These are phyloP conservation scores for Hibiscus mutabilis DNA, from an alignment of 345 rosid species.

Conservation along the genomic window DNA sequence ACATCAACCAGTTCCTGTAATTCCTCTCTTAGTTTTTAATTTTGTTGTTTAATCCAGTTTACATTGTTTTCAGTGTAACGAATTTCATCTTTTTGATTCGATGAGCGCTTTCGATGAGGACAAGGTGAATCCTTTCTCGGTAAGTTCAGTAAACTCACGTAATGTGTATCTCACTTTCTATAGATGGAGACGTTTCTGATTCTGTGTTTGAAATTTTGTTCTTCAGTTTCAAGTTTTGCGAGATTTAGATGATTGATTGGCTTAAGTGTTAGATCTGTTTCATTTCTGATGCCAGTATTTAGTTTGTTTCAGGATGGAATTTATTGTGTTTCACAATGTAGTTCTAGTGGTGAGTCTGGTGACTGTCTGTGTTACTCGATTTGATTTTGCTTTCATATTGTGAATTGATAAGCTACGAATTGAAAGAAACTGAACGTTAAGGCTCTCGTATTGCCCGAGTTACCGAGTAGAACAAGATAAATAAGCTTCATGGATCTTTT, in stretches of 20 bases:
- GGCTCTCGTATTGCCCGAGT: too few species aligned
- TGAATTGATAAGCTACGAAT: not conserved
- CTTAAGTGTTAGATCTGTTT: conserved; percentile 15
- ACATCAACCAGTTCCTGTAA: not conserved
- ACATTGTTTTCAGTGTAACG: not conserved
- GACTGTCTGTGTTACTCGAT: too few species aligned
- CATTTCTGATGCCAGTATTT: not conserved
- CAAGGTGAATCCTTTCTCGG: conserved; percentile 89
- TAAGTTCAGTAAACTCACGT: conserved; percentile 20
- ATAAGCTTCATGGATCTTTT: not conserved
- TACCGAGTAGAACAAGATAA: too few species aligned
- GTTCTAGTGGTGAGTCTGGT: not conserved
- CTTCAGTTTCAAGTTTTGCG: not conserved
- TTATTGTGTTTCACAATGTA: not conserved
- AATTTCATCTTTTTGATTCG: conserved; percentile 11
- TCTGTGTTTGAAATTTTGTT: not conserved
- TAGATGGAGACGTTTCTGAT: not conserved
- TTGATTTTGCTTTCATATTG: not conserved
- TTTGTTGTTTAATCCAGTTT: conserved; percentile 12
- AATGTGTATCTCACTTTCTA: not conserved
- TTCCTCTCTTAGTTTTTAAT: not conserved
- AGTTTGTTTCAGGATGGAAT: not conserved
- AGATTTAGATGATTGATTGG: conserved; percentile 2
- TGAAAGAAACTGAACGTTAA: not conserved
- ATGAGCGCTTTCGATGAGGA: conserved; percentile 86